Conservation (phyloP, 2,329 filamentous ascomycete species). For the Diaporthe citrichinensis region DNA sequence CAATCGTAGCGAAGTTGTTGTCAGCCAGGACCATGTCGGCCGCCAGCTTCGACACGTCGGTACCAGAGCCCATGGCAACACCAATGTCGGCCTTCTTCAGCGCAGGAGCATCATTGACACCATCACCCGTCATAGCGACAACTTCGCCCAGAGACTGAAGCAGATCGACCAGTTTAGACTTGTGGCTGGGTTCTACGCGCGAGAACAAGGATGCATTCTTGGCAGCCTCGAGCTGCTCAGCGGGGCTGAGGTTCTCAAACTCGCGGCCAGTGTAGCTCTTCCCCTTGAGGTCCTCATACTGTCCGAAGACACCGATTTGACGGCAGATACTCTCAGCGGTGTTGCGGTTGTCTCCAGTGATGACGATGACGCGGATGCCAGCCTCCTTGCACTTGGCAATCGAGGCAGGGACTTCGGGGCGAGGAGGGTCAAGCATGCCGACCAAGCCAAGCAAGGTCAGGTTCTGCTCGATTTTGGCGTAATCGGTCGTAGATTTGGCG, state of each 20-base stretch:
- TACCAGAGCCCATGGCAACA: constrained; percentile 98
- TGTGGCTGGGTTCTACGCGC: constrained; percentile 94
- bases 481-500: constrained; percentile 87
- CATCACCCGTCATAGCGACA: constrained; percentile 98
- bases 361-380: constrained; percentile 96
- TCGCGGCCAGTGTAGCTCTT: constrained; percentile 97
- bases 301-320: constrained; percentile 93
- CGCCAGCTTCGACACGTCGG: constrained; percentile 95
- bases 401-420: constrained; percentile 88
- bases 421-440: constrained; percentile 96
- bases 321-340: constrained; percentile 98
- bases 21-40: constrained; percentile 99
- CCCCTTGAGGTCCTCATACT: constrained; percentile 84
- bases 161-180: constrained; percentile 97
- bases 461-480: constrained; percentile 89
- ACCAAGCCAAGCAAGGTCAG: constrained; percentile 95
- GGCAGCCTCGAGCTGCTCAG: constrained; percentile 86
- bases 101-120: constrained; percentile 97
- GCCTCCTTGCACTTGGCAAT: constrained; percentile 92
- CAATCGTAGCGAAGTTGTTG: constrained; percentile 99
- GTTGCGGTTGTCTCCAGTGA: constrained; percentile 98
- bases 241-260: constrained; percentile 86
- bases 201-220: constrained; percentile 93
- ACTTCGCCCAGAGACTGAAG: constrained; percentile 94
- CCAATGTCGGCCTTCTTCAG: constrained; percentile 99